These are phyloP conservation scores for Murraya paniculata DNA, from an alignment of 345 rosid genomes.

Conservation along the genomic window DNA sequence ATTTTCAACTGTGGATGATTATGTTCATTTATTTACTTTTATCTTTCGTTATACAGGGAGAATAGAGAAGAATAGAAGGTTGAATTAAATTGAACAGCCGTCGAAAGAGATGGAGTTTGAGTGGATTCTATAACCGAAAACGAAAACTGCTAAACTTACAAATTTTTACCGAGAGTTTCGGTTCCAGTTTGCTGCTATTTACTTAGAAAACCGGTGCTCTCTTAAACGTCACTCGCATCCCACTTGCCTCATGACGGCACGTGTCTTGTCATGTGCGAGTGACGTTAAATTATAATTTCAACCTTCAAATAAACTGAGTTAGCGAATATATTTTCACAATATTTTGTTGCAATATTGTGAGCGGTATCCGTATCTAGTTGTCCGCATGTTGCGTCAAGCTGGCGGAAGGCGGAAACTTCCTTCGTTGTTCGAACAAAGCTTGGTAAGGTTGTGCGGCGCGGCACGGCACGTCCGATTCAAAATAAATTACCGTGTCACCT, in stretches of 20 bases:
- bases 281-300: too few relatives aligned
- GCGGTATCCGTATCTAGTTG: not conserved
- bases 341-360: not conserved
- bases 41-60: too few relatives aligned
- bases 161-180: too few relatives aligned
- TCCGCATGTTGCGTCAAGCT: not conserved
- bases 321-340: too few relatives aligned
- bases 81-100: not conserved
- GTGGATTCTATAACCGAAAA: not conserved
- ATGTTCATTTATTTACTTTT: too few relatives aligned
- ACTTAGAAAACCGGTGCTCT: too few relatives aligned
- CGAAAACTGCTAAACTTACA: not conserved
- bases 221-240: not conserved
- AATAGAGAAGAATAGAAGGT: not conserved
- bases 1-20: not conserved
- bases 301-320: too few relatives aligned
- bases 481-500: too few relatives aligned
- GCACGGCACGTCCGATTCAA: too few relatives aligned
- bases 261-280: not conserved
- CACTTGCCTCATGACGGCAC: not conserved
- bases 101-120: not conserved
- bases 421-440: too few relatives aligned
- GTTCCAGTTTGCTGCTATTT: not conserved
- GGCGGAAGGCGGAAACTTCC: conserved; percentile 10
- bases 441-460: too few relatives aligned